These are phyloP conservation scores for Aspergillus haitiensis DNA, from an alignment of 495 filamentous ascomycete genomes.

Conservation along the genomic window DNA sequence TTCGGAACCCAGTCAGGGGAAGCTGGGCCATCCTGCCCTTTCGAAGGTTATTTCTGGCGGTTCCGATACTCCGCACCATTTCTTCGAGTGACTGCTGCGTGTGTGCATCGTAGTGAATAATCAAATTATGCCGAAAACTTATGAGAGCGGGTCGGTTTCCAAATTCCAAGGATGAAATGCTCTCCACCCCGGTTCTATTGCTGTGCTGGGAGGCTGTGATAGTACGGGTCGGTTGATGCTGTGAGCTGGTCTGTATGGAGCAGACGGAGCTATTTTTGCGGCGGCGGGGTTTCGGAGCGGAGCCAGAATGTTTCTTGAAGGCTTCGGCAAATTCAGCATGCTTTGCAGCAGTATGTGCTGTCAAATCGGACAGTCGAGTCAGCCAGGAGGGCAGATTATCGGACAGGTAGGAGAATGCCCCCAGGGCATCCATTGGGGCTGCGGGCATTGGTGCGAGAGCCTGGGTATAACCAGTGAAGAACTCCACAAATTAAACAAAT, in stretches of 20 bases:
- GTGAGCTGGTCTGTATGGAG: conserved; percentile 40
- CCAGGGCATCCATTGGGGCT: conserved; percentile 60
- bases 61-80: conserved; percentile 74
- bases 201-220: conserved; percentile 13
- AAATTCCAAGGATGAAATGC: conserved; percentile 35
- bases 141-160: conserved; percentile 49
- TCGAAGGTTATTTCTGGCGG: conserved; percentile 77
- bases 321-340: conserved; percentile 62
- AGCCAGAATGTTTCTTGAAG: conserved; percentile 32
- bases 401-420: conserved; percentile 55
- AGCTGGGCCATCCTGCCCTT: conserved; percentile 62
- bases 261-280: conserved; percentile 48
- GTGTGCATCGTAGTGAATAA: conserved; percentile 86
- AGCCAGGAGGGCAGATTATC: conserved; percentile 69
- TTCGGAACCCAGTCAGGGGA: conserved; percentile 21
- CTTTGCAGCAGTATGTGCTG: conserved; percentile 64
- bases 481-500: neutral
- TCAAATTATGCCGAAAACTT: conserved; percentile 74
- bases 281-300: conserved; percentile 30
- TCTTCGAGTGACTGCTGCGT: conserved; percentile 78
- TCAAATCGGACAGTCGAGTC: conserved; percentile 65
- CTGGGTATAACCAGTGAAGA: neutral
- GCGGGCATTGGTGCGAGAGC: conserved; percentile 17
- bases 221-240: conserved; percentile 23
- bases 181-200: conserved; percentile 33